Evolutionary conservation across 2,329 filamentous ascomycete genomes (phyloP).

Genomic region (Apiospora sp.): DNA sequence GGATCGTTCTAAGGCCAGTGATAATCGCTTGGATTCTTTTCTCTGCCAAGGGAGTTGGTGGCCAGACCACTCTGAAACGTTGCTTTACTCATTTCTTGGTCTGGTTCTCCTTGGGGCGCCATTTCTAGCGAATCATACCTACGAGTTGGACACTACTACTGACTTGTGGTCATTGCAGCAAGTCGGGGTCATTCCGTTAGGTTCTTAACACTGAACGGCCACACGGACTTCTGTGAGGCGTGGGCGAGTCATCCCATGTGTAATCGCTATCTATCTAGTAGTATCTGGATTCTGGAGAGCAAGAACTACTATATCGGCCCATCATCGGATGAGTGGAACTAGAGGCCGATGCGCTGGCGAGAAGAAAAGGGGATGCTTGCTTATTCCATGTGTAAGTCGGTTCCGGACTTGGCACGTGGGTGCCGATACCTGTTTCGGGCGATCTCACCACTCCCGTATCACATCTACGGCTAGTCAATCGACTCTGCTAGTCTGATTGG

Average conservation of each 20-base stretch:
- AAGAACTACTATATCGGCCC: not conserved
- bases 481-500: slow-evolving; percentile 5
- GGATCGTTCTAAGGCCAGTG: not conserved
- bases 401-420: not conserved
- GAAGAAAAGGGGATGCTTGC: not conserved
- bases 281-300: no score
- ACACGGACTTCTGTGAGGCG: not conserved
- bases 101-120: not conserved
- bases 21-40: not conserved
- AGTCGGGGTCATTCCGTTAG: not conserved
- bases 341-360: not conserved
- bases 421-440: not conserved
- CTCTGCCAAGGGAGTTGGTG: not conserved
- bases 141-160: not conserved
- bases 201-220: not conserved
- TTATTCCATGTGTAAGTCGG: not conserved
- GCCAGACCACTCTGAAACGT: not conserved
- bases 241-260: slow-evolving; percentile 2
- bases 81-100: not conserved
- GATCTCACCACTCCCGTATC: slow-evolving; percentile 14
- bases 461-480: slow-evolving; percentile 3
- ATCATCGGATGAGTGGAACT: not conserved
- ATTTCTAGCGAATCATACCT: not conserved
- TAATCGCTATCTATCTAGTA: not conserved
- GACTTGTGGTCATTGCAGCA: not conserved